Base-by-base conservation (phyloP, 805 yeast genomes). In the Sugiyamaella smithiae region DNA sequence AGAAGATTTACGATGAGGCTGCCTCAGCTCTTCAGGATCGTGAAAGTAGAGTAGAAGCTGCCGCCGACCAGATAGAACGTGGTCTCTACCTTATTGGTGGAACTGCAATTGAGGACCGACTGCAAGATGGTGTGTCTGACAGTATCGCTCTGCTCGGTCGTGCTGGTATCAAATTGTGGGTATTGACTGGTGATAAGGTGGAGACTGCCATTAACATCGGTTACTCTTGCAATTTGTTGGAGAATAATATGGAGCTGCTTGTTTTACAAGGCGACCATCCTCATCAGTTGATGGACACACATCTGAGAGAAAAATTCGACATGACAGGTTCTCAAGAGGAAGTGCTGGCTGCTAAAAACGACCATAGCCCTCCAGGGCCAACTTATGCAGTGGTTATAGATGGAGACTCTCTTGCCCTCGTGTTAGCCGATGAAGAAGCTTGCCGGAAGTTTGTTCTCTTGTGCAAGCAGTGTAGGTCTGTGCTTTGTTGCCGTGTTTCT, bases 121-220 rank as follows among this genome's bases (percentile, higher is more conserved):
- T 85, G 43, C 93, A 85, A 63, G 81, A 78, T 35, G 90, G 88
- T 51, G 93, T 85, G 17, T 89, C 91, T 0, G 83, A 80, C 45
- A 73, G 91, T 1, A 85, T 85, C 57, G 76, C 83, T 12, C 63
- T 80, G 35, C 71, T 85, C 44, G 78, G 81, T 4, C 69, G 75
- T 42, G 91, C 90, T 0, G 93, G 93, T 43, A 81, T 85, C 58
- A 85, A 85, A 64, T 69, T 85, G 43, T 85, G 93, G 93, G 90
- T 85, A 46, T 71, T 85, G 25, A 85, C 93, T 7, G 93, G 93
- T 55, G 93, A 85, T 66, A 80, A 82, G 63, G 80, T 85, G 45
- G 93, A 85, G 66, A 85, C 93, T 7, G 93, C 93, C 2, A 85
- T 85, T 62, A 83, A 84, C 62, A 85, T 85, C 65, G 93, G 91